Base-by-base conservation (phyloP, 2,329 filamentous ascomycete species). In the Ceratocystiopsis sp. region DNA sequence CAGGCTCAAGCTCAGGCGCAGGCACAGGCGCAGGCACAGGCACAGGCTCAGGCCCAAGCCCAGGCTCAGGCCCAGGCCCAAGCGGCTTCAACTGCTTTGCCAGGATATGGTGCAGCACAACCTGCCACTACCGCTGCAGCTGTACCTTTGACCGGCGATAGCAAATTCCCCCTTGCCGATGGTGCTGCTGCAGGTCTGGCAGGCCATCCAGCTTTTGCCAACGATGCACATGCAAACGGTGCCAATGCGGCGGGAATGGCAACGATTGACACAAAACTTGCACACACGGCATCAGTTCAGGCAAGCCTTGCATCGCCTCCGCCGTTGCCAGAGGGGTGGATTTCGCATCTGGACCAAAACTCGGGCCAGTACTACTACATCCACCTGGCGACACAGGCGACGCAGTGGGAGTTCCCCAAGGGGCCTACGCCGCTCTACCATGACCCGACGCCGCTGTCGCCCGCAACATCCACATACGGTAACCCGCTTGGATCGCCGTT, bases 331-430 rank as follows among this genome's bases (percentile, higher is more conserved):
- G 91, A 98, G 63, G 91, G 91, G 33, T 98, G 91, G 91, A 96
- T 98, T 55, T 85, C 91, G 17, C 91, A 96, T 59, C 69, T 96
- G 5, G 91, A 98, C 57, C 83, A 85, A 51, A 94, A 83, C 56
- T 96, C 89, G 2, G 91, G 91, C 1, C 89, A 96, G 57, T 98
- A 96, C 61, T 98, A 98, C 60, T 98, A 98, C 56, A 98, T 98
- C 46, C 91, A 98, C 59, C 70, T 98, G 29, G 83, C 87, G 2
- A 87, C 84, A 0, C 91, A 96, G 57, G 85, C 87, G 3, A 98
- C 91, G 1, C 91, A 98, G 57, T 98, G 91, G 91, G 91, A 98
- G 55, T 96, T 96, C 52, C 91, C 91, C 25, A 96, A 95, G 62
- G 89, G 89, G 0, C 87, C 87, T 0, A 94, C 85, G 19, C 89